Evolutionary conservation across 805 yeast species (phyloP), one percentile per base, ranked within the genome.

Genomic region (Metschnikowia koreensis): DNA sequence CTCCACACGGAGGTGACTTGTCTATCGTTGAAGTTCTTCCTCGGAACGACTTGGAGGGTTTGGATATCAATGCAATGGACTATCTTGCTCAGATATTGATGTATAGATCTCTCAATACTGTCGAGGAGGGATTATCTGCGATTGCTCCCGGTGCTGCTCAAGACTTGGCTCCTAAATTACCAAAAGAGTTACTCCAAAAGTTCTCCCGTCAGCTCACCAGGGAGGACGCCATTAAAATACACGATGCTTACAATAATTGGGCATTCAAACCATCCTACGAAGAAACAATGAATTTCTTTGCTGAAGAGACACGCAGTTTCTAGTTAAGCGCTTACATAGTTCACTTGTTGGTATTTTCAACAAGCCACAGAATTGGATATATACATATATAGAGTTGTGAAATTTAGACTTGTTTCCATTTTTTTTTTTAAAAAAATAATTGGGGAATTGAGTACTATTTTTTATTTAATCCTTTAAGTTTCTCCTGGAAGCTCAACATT

Each of bases 61-160:
- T 67, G 9, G 70, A 70, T 43, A 61, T 83, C 15, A 86, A 81
- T 46, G 79, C 80, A 44, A 79, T 87, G 71, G 94, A 89, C 53
- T 82, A 81, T 57, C 82, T 91, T 13, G 73, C 86, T 15, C 60
- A 62, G 38, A 54, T 61, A 16, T 48, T 65, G 41, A 61, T 59
- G 59, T 62, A 55, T 49, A 55, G 59, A 36, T 47, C 63, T 6
- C 54, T 56, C 11, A 84, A 81, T 59, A 76, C 84, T 0, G 62
- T 84, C 10, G 49, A 56, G 0, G 81, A 78, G 17, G 71, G 80
- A 2, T 56, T 87, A 1, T 69, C 74, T 12, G 73, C 80, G 17
- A 67, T 93, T 9, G 96, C 96, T 0, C 92, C 96, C 1, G 97
- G 97, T 1, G 96, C 94, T 0, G 73, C 65, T 2, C 84, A 79